phyloP scores from a whole-genome alignment of 1,284 basidiomycete species.

The Apiotrichum mycotoxinovorans region DNA sequence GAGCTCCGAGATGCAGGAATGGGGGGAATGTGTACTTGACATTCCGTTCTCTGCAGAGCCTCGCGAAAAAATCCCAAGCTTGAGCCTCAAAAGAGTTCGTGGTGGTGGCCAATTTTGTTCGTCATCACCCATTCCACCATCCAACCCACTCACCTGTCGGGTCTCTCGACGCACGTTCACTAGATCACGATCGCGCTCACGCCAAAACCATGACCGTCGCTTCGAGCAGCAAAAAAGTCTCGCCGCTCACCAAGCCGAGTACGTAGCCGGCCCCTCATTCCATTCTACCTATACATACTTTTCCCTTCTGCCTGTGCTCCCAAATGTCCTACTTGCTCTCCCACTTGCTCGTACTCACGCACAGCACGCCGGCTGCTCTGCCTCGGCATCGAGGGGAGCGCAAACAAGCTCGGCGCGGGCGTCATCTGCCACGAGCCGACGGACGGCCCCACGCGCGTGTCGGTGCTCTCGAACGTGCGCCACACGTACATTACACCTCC shows the following conservation, averaged over 20 bases:
- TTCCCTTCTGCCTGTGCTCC: too few relatives aligned
- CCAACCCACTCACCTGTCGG: too few relatives aligned
- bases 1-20: too few relatives aligned
- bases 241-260: slow-evolving; percentile 37
- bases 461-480: slow-evolving; percentile 75
- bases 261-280: too few relatives aligned
- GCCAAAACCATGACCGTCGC: slow-evolving; percentile 25
- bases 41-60: too few relatives aligned
- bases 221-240: slow-evolving; percentile 31
- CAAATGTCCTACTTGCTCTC: not conserved
- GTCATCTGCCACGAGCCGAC: slow-evolving; percentile 71
- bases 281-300: too few relatives aligned
- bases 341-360: not conserved
- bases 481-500: slow-evolving; percentile 99
- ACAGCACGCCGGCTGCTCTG: slow-evolving; percentile 44
- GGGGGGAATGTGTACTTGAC: too few relatives aligned
- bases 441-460: slow-evolving; percentile 51
- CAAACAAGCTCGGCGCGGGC: slow-evolving; percentile 97
- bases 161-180: slow-evolving; percentile 5
- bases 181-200: not conserved
- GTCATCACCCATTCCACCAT: too few relatives aligned
- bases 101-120: too few relatives aligned
- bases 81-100: too few relatives aligned
- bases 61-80: too few relatives aligned
- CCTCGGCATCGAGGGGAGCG: slow-evolving; percentile 88